A percentile compares a stretch with the other conserved stretches of the same genome.
These are phyloP conservation scores for Fragaria vesca DNA, from an alignment of 306 rosid genomes.

Conservation along the genomic window DNA sequence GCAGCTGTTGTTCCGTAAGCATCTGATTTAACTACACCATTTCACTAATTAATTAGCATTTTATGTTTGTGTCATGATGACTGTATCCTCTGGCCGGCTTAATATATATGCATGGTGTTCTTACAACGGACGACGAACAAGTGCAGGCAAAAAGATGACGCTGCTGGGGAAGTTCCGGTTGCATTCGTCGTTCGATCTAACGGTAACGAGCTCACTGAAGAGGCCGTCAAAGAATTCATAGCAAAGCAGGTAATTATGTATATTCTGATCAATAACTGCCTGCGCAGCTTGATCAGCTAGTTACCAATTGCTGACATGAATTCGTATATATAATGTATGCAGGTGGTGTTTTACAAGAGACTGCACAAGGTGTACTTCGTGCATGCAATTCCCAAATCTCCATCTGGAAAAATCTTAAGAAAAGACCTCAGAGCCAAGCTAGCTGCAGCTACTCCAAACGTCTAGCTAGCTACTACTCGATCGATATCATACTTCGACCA, in stretches of 20 bases:
- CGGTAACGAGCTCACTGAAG: conserved; percentile 59
- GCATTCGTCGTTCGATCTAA: conserved; percentile 76
- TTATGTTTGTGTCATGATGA: neutral
- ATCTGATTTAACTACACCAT: too few relatives aligned
- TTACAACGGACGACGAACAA: neutral
- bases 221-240: conserved; percentile 60
- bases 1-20: conserved; percentile 96
- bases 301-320: neutral
- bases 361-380: conserved; percentile 68
- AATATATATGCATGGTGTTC: neutral
- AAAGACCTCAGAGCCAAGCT: conserved; percentile 83
- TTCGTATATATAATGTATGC: neutral
- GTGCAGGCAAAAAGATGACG: conserved; percentile 70
- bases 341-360: conserved; percentile 91
- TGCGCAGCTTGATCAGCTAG: neutral
- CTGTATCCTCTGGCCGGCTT: too few relatives aligned
- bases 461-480: neutral
- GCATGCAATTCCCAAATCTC: conserved; percentile 79
- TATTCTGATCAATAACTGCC: neutral
- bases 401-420: conserved; percentile 82
- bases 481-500: too few relatives aligned
- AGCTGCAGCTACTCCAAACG: conserved; percentile 15
- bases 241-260: conserved; percentile 63
- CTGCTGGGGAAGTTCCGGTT: conserved; percentile 91
- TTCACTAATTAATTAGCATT: too few relatives aligned